Base-by-base conservation (phyloP, 352 stramenopile genomes). In the Globisporangium spiculum region DNA sequence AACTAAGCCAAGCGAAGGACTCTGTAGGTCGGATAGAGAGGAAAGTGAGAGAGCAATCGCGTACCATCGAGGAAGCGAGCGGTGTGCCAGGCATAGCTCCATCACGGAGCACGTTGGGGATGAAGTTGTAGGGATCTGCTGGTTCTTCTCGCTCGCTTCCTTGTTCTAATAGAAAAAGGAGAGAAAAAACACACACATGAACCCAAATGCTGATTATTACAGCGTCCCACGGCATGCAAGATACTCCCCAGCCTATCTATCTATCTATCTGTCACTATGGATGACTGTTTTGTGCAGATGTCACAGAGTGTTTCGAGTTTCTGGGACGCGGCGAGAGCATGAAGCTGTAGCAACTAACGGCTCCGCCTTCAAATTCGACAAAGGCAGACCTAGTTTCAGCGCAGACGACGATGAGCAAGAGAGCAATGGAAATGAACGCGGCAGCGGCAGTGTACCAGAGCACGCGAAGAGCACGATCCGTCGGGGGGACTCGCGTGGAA, bases 1-100 rank as follows among this genome's bases (percentile, higher is more conserved):
- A 79, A 79, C 30, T 88, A 82, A 73, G 56, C 55, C 5, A 27
- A 20, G 32, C 4, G 20, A 27, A 22, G 55, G 41, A 65, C 34
- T 27, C 26, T 48, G 27, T n/a, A 36, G 18, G 30, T 66, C 22
- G 20, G 63, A 67, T 62, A 65, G 60, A 57, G 36, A 61, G 27
- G 26, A 22, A 46, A 65, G 59, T 18, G 14, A 10, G 20, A 50
- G 20, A 24, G 56, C 9, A 14, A 30, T 22, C 14, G 53, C 36
- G 24, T 59, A 34, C 9, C 27, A n/a, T 46, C 20, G 32, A 62
- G 56, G 44, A 16, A 12, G 32, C n/a, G 32, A 62, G 7, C 4
- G 34, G 27, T 2, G 27, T 32, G 27, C 27, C 27, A 32, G 2
- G 27, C 27, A 32, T 32, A 32, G 27, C 27, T 32, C 27, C 27